phyloP scores from a whole-genome alignment of 164 flowering plant species.

The Tetrastigma voinierianum region DNA sequence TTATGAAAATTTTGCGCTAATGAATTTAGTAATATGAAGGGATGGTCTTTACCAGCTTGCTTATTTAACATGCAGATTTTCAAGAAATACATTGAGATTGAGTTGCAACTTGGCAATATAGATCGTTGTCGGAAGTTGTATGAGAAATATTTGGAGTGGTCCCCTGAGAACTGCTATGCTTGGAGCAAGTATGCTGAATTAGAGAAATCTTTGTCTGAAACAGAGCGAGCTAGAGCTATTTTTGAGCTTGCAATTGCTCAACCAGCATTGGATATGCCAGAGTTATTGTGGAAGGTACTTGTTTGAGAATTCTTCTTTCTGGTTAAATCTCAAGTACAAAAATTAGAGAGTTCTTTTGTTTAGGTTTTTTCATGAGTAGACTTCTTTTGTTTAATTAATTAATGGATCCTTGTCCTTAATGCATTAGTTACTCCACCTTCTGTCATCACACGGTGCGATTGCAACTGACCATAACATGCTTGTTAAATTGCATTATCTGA shows the following conservation, averaged over 20 bases:
- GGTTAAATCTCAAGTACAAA: neutral
- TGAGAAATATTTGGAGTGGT: slow-evolving; percentile 90
- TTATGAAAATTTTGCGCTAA: neutral
- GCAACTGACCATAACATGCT: neutral
- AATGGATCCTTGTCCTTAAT: neutral
- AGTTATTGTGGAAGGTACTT: slow-evolving; percentile 87
- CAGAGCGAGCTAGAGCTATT: slow-evolving; percentile 80
- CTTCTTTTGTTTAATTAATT: neutral
- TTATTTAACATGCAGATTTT: slow-evolving; percentile 56
- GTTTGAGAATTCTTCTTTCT: slow-evolving; percentile 1
- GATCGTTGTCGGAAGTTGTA: slow-evolving; percentile 83
- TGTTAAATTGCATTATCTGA: neutral
- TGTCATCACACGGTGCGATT: neutral
- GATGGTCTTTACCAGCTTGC: slow-evolving; percentile 3
- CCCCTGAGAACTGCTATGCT: slow-evolving; percentile 95
- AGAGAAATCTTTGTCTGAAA: slow-evolving; percentile 75
- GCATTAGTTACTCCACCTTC: neutral
- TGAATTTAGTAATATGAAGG: neutral
- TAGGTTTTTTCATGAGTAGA: no score
- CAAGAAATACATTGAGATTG: slow-evolving; percentile 94
- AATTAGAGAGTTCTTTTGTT: neutral
- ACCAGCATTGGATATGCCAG: slow-evolving; percentile 95
- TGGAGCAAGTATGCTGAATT: slow-evolving; percentile 95
- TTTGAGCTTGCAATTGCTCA: slow-evolving; percentile 94
- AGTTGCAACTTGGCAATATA: slow-evolving; percentile 80